Percentiles rank a stretch among this genome's conserved stretches.
Evolutionary conservation across 1,284 basidiomycete species (phyloP).

Genomic region (Heterobasidion parviporum): DNA sequence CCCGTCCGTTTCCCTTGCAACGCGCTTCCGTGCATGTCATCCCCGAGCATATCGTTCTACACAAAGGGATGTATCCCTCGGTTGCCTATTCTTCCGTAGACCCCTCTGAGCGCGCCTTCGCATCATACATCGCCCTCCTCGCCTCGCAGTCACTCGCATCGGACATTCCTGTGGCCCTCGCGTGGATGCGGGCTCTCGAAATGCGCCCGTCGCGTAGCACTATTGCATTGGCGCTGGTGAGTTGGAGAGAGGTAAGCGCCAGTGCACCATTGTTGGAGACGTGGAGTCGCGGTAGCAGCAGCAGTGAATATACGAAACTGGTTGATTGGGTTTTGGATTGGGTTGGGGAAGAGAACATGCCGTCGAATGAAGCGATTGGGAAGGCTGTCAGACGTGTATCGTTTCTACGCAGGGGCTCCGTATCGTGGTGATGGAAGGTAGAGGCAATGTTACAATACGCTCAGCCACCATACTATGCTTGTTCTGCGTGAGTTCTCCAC

Average conservation of each 20-base stretch:
- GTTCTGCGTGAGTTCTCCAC: no score
- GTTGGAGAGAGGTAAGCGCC: constrained; percentile 64
- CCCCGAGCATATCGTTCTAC: background rate
- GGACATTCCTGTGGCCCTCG: constrained; percentile 64
- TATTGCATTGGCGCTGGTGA: constrained; percentile 55
- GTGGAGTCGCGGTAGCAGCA: constrained; percentile 20
- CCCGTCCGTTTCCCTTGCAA: background rate
- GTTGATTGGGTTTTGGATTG: constrained; percentile 60
- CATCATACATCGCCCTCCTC: constrained; percentile 58
- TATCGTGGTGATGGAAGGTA: no score
- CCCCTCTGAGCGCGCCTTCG: constrained; percentile 44
- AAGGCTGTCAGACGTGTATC: constrained; percentile 12
- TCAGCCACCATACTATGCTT: no score
- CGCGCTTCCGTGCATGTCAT: background rate
- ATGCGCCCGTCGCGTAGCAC: constrained; percentile 48
- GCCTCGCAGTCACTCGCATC: constrained; percentile 38
- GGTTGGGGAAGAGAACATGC: constrained; percentile 48
- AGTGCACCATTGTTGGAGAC: constrained; percentile 49
- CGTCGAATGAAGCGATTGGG: constrained; percentile 30
- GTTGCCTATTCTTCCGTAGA: constrained; percentile 31
- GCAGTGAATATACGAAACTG: constrained; percentile 38
- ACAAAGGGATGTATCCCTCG: constrained; percentile 1
- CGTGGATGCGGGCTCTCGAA: constrained; percentile 66
- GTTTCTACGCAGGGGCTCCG: no score
- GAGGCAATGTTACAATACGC: no score